Evolutionary conservation across 2,329 filamentous ascomycete species (phyloP), one percentile per base, ranked within the genome.

Genomic region (Xylariaceae sp.): DNA sequence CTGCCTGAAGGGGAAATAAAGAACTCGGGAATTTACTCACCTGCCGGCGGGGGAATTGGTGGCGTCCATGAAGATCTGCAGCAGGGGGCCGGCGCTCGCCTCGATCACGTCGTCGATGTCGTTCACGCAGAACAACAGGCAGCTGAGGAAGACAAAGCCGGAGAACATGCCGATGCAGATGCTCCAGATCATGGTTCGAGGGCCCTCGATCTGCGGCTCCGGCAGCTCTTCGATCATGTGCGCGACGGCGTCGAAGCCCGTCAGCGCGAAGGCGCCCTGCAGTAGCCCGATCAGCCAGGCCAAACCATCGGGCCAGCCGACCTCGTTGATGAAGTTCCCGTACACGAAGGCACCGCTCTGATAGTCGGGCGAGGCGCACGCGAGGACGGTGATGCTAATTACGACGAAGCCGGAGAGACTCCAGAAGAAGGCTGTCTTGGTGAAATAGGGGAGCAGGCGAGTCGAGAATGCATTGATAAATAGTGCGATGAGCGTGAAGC

Each of bases 351-450:
- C 70, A 16, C 79, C 88, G 7, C 79, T 81, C 64, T 86, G 85
- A 66, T 83, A 91, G 61, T 87, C 75, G 0, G 86, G 86, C 1
- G 87, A 81, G 0, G 87, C 79, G 65, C 85, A 89, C 3, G 87
- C 80, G 47, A 92, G 73, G 0, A 89, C 77, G 0, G 88, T 89
- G 59, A 90, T 89, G 59, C 79, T 88, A 61, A 91, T 89, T 54
- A 91, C 76, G 43, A 82, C 74, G 62, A 91, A 90, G 0, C 89
- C 89, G 1, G 78, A 71, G 2, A 91, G 76, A 2, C 85, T 89
- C 89, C 88, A 91, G 48, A 85, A 80, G 62, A 91, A 88, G 1
- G 88, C 88, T 18, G 79, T 79, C 68, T 89, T 86, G 67, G 87
- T 91, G 62, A 91, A 77, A 12, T 81, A 77, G 0, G 88, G 88